phyloP scores from a whole-genome alignment of 2,329 filamentous ascomycete genomes.

The Colletotrichum nymphaeae region DNA sequence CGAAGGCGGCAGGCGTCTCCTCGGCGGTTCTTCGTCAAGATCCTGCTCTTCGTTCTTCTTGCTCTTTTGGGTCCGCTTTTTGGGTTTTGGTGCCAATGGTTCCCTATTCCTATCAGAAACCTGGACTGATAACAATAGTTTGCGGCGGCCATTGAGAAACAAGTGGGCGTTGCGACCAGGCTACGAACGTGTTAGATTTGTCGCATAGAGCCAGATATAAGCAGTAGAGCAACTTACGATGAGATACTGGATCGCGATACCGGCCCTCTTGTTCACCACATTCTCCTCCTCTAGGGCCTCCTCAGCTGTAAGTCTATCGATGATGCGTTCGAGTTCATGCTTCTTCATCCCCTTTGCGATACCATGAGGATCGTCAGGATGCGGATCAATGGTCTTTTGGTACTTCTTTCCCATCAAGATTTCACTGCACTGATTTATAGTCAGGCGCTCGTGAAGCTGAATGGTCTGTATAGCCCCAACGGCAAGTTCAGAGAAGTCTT shows the following conservation, averaged over 20 bases:
- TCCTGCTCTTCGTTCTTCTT: conserved; percentile 45
- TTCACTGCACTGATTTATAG: conserved; percentile 85
- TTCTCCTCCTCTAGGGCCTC: conserved; percentile 80
- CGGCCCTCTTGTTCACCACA: conserved; percentile 66
- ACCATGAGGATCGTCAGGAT: conserved; percentile 72
- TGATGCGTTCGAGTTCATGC: conserved; percentile 85
- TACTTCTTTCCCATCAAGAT: conserved; percentile 79
- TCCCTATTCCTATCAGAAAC: conserved; percentile 46
- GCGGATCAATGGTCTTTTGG: conserved; percentile 64
- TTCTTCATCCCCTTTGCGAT: conserved; percentile 76
- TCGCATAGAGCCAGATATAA: not conserved
- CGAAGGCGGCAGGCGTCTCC: conserved; percentile 46
- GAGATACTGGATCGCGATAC: conserved; percentile 82
- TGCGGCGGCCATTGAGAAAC: conserved; percentile 58
- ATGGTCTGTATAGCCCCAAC: conserved; percentile 78
- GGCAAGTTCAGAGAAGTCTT: conserved; percentile 83
- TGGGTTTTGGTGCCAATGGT: conserved; percentile 44
- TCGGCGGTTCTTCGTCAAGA: conserved; percentile 35
- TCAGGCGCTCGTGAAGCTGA: conserved; percentile 69
- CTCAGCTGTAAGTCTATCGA: conserved; percentile 79
- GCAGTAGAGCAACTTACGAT: conserved; percentile 59
- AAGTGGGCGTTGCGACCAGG: conserved; percentile 53
- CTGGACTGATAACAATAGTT: conserved; percentile 58
- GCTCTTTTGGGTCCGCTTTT: conserved; percentile 51
- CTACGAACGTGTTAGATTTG: conserved; percentile 37